Percentiles rank a stretch among this genome's conserved stretches.
These are phyloP conservation scores for Lojkania enalia DNA, from an alignment of 2,329 filamentous ascomycete species.

Conservation along the genomic window DNA sequence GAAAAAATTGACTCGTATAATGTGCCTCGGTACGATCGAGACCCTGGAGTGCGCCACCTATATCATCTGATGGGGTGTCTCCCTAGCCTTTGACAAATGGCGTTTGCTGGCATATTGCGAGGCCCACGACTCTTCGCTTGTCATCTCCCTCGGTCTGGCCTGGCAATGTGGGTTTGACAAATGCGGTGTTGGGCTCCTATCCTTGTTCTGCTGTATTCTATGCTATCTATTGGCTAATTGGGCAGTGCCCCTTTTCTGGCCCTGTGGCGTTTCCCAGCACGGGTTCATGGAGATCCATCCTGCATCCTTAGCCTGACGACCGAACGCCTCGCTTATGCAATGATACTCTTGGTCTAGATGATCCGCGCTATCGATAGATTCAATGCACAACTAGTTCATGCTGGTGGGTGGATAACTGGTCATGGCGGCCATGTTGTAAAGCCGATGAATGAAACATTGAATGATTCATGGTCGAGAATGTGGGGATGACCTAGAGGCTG, in stretches of 20 bases:
- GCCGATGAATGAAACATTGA: too few species aligned
- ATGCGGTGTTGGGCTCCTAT: constrained; percentile 56
- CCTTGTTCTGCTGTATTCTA: constrained; percentile 44
- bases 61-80: constrained; percentile 35
- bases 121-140: constrained; percentile 50
- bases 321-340: constrained; percentile 51
- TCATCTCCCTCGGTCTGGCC: constrained; percentile 31
- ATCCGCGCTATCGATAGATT: neutral
- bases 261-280: constrained; percentile 57
- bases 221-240: constrained; percentile 51
- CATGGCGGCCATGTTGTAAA: neutral
- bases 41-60: constrained; percentile 35
- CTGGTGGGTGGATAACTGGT: too few species aligned
- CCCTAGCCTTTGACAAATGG: constrained; percentile 56
- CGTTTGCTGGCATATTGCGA: constrained; percentile 60
- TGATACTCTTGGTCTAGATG: constrained; percentile 28
- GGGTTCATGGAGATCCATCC: constrained; percentile 59
- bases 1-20: constrained; percentile 51
- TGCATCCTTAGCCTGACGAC: constrained; percentile 54
- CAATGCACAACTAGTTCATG: neutral
- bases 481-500: too few species aligned
- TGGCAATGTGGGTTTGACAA: constrained; percentile 58
- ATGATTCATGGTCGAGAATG: too few species aligned
- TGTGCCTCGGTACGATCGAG: constrained; percentile 51
- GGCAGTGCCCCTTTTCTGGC: constrained; percentile 42